Evolutionary conservation across 1,139 yeast genomes (phyloP).

Genomic region (Citeromyces hawaiiensis): DNA sequence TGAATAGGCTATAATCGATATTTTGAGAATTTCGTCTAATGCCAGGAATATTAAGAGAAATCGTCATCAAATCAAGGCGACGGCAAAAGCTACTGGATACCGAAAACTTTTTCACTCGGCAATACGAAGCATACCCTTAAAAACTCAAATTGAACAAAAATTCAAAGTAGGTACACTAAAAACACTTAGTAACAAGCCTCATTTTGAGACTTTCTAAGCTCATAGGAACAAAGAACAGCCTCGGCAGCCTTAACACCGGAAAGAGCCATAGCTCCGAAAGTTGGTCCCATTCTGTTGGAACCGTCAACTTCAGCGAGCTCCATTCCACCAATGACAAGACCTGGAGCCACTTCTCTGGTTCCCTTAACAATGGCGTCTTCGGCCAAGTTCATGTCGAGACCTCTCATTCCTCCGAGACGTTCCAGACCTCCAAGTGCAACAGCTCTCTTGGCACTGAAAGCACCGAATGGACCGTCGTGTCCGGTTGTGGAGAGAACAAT

Average conservation of each 20-base stretch:
- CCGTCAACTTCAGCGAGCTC: constrained; percentile 72
- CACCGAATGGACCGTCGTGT: constrained; percentile 79
- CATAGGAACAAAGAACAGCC: constrained; percentile 35
- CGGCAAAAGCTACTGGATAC: no score
- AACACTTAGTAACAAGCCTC: constrained; percentile 10
- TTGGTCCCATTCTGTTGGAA: constrained; percentile 75
- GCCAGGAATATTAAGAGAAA: no score
- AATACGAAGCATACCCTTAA: no score
- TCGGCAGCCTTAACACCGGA: constrained; percentile 73
- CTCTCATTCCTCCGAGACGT: constrained; percentile 61
- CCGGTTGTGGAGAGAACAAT: constrained; percentile 66
- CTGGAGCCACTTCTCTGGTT: constrained; percentile 55
- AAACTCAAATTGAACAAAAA: no score
- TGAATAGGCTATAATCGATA: no score
- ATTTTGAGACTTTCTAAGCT: constrained; percentile 29
- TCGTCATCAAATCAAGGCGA: no score
- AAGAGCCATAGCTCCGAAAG: constrained; percentile 73
- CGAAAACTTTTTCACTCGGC: no score
- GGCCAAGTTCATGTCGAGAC: constrained; percentile 67
- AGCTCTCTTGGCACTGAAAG: constrained; percentile 55
- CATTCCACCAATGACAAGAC: constrained; percentile 71
- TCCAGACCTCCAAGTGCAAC: constrained; percentile 26
- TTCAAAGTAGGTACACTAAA: no score
- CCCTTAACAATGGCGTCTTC: constrained; percentile 68
- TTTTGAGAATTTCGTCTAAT: no score